Conservation (phyloP, 1,284 basidiomycete genomes). For the Inonotus obliquus region DNA sequence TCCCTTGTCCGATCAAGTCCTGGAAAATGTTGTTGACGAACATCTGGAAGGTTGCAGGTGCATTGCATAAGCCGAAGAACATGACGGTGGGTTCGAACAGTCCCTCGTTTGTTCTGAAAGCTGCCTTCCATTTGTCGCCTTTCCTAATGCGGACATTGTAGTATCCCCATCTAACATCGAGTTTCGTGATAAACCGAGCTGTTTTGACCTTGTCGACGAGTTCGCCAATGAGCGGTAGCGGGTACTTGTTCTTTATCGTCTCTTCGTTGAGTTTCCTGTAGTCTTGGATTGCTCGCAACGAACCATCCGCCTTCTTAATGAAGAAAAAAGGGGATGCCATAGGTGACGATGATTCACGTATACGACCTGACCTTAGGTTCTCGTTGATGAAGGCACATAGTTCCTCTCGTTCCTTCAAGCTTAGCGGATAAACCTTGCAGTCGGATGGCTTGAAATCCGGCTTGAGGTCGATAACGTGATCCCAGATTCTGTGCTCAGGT, state of each 20-base stretch:
- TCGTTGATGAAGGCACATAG: background rate
- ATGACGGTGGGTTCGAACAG: background rate
- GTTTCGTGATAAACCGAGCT: slow-evolving; percentile 26
- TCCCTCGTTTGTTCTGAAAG: background rate
- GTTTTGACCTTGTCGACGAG: slow-evolving; percentile 24
- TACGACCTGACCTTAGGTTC: background rate
- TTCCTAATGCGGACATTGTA: background rate
- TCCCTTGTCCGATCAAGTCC: background rate
- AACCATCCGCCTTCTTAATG: slow-evolving; percentile 33
- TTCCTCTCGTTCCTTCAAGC: background rate
- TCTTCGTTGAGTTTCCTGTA: slow-evolving; percentile 29
- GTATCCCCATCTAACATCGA: slow-evolving; percentile 25
- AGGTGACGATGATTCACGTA: background rate
- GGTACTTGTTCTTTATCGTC: slow-evolving; percentile 27
- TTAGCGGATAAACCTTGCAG: background rate
- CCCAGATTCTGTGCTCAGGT: background rate
- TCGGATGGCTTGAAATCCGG: background rate
- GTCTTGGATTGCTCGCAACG: slow-evolving; percentile 28
- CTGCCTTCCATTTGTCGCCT: background rate
- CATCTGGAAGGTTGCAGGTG: background rate
- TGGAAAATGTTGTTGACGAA: background rate
- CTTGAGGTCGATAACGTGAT: background rate
- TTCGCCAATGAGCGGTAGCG: slow-evolving; percentile 28
- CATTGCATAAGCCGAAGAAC: background rate
- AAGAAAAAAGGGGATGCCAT: slow-evolving; percentile 27